These are phyloP conservation scores for Alternaria angustiovoidea DNA, from an alignment of 2,329 filamentous ascomycete species.

Conservation along the genomic window DNA sequence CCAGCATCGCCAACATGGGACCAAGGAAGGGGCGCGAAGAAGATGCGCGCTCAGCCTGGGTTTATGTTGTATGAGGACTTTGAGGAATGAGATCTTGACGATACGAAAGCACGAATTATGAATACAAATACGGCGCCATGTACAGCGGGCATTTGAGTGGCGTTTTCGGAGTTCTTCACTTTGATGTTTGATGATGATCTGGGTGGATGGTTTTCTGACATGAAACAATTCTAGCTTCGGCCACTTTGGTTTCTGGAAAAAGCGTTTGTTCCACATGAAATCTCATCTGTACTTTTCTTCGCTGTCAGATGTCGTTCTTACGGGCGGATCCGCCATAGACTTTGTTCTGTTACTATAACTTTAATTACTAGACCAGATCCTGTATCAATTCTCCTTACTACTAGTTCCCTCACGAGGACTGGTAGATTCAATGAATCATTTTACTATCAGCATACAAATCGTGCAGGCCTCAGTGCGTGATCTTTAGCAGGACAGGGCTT, in stretches of 20 bases:
- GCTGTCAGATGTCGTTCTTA: background rate
- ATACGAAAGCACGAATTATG: conserved; percentile 30
- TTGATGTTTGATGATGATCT: conserved; percentile 4
- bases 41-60: conserved; percentile 28
- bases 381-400: conserved; percentile 10
- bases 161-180: conserved; percentile 18
- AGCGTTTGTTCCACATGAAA: conserved; percentile 4
- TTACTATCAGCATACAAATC: background rate
- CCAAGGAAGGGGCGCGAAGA: conserved; percentile 32
- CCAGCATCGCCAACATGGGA: conserved; percentile 44
- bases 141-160: conserved; percentile 24
- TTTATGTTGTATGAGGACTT: conserved; percentile 31
- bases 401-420: conserved; percentile 19
- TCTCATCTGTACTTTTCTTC: conserved; percentile 7
- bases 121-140: conserved; percentile 16
- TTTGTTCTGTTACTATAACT: conserved; percentile 18
- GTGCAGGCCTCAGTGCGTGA: background rate
- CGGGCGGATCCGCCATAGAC: conserved; percentile 13
- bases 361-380: conserved; percentile 31
- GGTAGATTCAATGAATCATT: background rate
- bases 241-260: conserved; percentile 11
- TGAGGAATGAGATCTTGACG: conserved; percentile 20
- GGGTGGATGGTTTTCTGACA: background rate
- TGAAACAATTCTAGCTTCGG: conserved; percentile 6
- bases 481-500: background rate